Base-by-base conservation (phyloP, 345 rosid genomes). In the Lepidium sativum region DNA sequence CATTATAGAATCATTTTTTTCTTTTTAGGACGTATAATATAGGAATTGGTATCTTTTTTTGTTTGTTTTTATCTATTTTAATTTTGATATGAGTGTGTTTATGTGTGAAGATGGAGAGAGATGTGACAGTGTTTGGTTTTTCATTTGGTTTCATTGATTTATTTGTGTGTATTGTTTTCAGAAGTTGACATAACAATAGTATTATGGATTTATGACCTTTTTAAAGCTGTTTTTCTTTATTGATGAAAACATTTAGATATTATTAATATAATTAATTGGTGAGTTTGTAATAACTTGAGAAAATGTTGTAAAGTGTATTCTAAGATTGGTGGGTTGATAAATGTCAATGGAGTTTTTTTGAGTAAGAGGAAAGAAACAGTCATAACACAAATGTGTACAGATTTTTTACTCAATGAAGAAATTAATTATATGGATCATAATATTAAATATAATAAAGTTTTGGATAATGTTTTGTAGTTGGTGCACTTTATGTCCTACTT, bases 101-200 rank as follows among this genome's bases (percentile, higher is more conserved):
- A 54, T 63, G 65, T 48, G 75, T 54, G 45, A 12, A 21, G 55
- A 54, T 37, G 50, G 35, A 56, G 49, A 70, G 20, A 37, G 69
- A 18, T 63, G 53, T 56, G 70, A 39, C 63, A 57, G 41, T 64
- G 75, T 71, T 56, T 64, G 48, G 39, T 27, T 37, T 35, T n/a
- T n/a, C n/a, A n/a, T n/a, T n/a, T n/a, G n/a, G n/a, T 60, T 91
- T 82, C 35, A 54, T 63, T 71, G 52, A 39, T 71, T 69, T 47
- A 71, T 63, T 55, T 63, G 69, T 63, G 59, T 63, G 52, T 54
- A 54, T 29, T 21, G 32, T 54, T 45, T 54, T 17, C 39, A 17
- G 58, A 70, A 47, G 15, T 31, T 63, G 69, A 71, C 69, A 35
- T 62, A 59, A 71, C 50, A 70, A 8, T 54, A n/a, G 60, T 62